phyloP scores from a whole-genome alignment of 176 grass and related monocot species.

The Carex kokanica region DNA sequence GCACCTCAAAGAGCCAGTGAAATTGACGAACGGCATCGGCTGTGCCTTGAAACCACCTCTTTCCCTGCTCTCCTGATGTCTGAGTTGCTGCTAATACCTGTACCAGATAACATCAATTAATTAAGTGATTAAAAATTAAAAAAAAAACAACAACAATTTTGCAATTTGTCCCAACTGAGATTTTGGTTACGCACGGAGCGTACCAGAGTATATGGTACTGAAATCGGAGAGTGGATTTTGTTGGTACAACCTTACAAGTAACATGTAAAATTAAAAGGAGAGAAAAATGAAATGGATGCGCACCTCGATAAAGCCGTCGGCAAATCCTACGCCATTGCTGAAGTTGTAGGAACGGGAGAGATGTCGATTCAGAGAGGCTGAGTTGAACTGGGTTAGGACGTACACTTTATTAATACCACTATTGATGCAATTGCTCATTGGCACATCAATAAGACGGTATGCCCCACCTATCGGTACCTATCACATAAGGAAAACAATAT shows the following conservation, averaged over 20 bases:
- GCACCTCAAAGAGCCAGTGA: conserved; percentile 88
- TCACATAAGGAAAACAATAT: background rate
- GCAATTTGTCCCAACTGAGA: background rate
- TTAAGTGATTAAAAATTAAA: background rate
- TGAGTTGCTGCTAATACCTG: conserved; percentile 91
- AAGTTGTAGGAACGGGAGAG: conserved; percentile 68
- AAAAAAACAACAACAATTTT: background rate
- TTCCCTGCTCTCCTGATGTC: conserved; percentile 63
- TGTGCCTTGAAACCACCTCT: conserved; percentile 92
- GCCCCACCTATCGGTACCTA: conserved; percentile 87
- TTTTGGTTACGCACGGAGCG: background rate
- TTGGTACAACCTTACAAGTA: background rate
- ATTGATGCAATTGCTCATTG: conserved; percentile 98
- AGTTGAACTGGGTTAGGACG: conserved; percentile 95
- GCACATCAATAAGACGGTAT: conserved; percentile 89
- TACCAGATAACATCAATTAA: background rate
- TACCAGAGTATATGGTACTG: background rate
- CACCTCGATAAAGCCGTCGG: conserved; percentile 84
- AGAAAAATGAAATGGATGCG: background rate
- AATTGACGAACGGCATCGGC: conserved; percentile 93
- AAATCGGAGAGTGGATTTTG: background rate
- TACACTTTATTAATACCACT: conserved; percentile 92
- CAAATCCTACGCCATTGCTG: conserved; percentile 54
- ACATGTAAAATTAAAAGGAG: background rate
- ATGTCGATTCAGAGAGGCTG: conserved; percentile 74